Conservation (phyloP, 2,329 filamentous ascomycete species). For the Onygenales sp. region DNA sequence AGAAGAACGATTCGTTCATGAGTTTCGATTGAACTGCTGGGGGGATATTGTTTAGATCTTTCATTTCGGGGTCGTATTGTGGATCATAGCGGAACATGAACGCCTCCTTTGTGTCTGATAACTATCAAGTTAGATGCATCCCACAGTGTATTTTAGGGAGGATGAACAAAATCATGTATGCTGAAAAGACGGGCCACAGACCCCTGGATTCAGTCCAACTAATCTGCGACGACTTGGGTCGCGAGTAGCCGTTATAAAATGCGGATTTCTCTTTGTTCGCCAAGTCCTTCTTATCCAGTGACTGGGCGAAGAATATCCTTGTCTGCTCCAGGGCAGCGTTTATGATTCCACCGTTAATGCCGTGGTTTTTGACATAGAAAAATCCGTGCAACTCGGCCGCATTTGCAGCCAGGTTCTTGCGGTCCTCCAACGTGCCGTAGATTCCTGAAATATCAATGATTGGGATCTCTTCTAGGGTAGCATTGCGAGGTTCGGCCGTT, state of each 20-base stretch:
- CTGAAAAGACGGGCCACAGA: neutral
- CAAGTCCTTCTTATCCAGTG: neutral
- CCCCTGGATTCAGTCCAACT: neutral
- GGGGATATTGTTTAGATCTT: neutral
- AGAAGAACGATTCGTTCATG: neutral
- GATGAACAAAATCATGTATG: neutral
- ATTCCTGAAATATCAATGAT: neutral
- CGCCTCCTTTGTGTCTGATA: neutral
- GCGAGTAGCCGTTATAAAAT: neutral
- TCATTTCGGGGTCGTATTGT: neutral
- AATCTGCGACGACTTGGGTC: neutral
- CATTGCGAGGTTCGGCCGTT: neutral
- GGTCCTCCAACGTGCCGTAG: neutral
- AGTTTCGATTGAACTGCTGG: neutral
- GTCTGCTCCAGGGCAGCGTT: neutral
- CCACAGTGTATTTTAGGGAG: neutral
- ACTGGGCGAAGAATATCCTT: neutral
- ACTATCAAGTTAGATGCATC: neutral
- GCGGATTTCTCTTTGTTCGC: neutral
- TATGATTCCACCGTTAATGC: neutral
- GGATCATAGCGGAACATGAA: neutral
- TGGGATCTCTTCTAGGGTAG: neutral
- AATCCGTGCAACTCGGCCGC: neutral
- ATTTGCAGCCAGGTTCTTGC: neutral
- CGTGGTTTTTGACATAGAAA: neutral